Conservation (phyloP, 768 basidiomycete genomes). For the Kwoniella bestiolae region DNA sequence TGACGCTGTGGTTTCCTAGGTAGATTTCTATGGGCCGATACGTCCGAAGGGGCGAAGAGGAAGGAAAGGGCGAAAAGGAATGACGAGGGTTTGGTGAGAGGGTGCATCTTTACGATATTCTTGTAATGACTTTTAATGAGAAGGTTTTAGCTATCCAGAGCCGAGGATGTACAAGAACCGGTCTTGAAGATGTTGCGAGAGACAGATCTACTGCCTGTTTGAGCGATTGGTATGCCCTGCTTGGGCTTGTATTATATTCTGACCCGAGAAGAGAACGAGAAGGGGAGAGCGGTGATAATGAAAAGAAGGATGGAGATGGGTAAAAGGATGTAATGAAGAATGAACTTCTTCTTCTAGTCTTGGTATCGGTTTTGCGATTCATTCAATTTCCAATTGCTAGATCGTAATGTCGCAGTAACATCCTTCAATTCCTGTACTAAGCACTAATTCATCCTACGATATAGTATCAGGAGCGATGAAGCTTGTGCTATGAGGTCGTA, state of each 20-base stretch:
- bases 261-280: neutral
- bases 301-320: neutral
- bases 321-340: slow-evolving; percentile 1
- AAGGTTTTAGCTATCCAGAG: slow-evolving; percentile 15
- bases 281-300: neutral
- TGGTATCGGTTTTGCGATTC: neutral
- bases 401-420: neutral
- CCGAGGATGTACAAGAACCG: slow-evolving; percentile 13
- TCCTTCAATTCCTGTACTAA: neutral
- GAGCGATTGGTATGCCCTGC: slow-evolving; percentile 16
- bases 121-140: slow-evolving; percentile 1
- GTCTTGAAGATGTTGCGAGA: neutral
- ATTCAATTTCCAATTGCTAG: neutral
- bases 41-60: slow-evolving; percentile 1
- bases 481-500: neutral
- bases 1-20: slow-evolving; percentile 14
- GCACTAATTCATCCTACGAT: neutral
- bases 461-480: slow-evolving; percentile 1
- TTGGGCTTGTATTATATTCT: slow-evolving; percentile 3
- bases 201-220: slow-evolving; percentile 20
- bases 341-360: neutral
- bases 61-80: slow-evolving; percentile 18
- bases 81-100: slow-evolving; percentile 14
- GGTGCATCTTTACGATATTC: neutral
- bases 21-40: slow-evolving; percentile 17